Conservation (phyloP, 2,329 filamentous ascomycete species). For the Mycocentrospora acerina region DNA sequence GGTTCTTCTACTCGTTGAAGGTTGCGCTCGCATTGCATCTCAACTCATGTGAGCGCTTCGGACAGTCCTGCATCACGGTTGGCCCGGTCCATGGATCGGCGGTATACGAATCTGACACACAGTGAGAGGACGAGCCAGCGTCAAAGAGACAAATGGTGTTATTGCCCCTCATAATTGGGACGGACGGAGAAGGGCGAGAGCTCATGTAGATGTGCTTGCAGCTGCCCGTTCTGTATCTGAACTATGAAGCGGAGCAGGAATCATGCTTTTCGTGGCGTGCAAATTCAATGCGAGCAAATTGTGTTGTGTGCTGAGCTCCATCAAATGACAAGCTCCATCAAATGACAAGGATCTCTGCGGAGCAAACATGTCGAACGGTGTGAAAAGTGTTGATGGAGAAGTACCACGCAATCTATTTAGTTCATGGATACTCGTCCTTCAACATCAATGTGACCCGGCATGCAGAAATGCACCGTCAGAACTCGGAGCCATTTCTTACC, state of each 20-base stretch:
- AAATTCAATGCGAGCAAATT: neutral
- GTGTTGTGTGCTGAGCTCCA: neutral
- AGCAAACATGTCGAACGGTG: no score
- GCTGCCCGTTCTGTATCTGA: slow-evolving; percentile 28
- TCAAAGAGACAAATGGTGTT: neutral
- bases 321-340: no score
- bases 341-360: no score
- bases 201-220: no score
- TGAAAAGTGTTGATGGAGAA: slow-evolving; percentile 1
- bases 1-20: slow-evolving; percentile 11
- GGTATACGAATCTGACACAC: slow-evolving; percentile 16
- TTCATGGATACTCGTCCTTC: neutral
- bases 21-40: slow-evolving; percentile 12
- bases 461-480: slow-evolving; percentile 14
- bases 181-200: no score
- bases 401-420: no score
- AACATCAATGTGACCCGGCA: slow-evolving; percentile 18
- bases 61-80: slow-evolving; percentile 24
- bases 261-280: slow-evolving; percentile 20
- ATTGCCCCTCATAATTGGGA: no score
- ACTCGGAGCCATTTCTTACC: slow-evolving; percentile 16
- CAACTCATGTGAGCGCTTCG: slow-evolving; percentile 14
- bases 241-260: slow-evolving; percentile 29
- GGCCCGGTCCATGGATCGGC: slow-evolving; percentile 12
- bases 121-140: slow-evolving; percentile 9